Base-by-base conservation (phyloP, 805 yeast genomes). In the Yarrowia osloensis region DNA sequence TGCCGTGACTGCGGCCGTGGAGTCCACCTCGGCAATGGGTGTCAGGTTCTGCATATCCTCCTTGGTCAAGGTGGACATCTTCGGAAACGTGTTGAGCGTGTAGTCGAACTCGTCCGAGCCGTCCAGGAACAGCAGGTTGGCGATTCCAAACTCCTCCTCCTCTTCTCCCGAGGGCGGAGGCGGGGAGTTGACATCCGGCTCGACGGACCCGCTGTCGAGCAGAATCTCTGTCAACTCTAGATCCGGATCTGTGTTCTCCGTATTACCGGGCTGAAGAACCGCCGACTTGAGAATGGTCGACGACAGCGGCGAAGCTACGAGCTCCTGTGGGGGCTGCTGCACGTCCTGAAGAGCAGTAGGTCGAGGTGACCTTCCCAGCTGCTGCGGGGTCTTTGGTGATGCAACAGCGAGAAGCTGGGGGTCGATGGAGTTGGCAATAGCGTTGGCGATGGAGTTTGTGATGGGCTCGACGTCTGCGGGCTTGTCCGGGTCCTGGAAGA, bases 91-190 rank as follows among this genome's bases (percentile, higher is more conserved):
- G 44, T 37, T 26, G 15, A 54, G 61, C 31, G 61, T 54, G 61
- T 54, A 54, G 61, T 54, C 61, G n/a, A 54, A 54, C 44, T 54
- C 61, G 44, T 54, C 61, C n/a, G 61, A 54, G 13, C 61, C 61
- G 22, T 54, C 61, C 44, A 54, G 21, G 21, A 54, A 54, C 31
- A 54, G 61, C 44, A 54, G 44, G 31, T 54, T 54, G 31, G 61
- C 61, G 13, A 54, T 54, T 17, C 61, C 61, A 35, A 54, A 35
- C 44, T 35, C 61, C 44, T 54, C 59, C 9, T 49, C 37, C n/a
- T 50, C 57, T 15, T 37, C 61, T 5, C 33, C 31, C 1, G 61
- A 54, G 0, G 31, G 6, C 12, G 19, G 31, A 3, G 22, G 22
- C 7, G 50, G 9, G 9, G 28, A 8, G 50, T 26, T 7, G 33